Percentiles rank a stretch among this genome's conserved stretches.
phyloP scores from a whole-genome alignment of 805 yeast genomes.

The Alloascoidea africana region DNA sequence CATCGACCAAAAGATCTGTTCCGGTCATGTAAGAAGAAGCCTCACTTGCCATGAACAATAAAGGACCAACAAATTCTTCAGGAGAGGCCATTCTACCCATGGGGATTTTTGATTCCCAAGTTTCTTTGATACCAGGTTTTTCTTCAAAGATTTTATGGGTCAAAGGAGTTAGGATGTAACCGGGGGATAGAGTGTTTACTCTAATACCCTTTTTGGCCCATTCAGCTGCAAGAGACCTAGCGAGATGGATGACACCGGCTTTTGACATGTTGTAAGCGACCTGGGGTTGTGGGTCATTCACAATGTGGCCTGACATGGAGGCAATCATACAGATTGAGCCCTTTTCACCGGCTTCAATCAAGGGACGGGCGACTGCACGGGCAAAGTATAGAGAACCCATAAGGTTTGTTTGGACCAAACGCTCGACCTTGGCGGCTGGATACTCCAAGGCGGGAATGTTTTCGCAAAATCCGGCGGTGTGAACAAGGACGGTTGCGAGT shows the following conservation, averaged over 20 bases:
- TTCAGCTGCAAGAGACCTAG: conserved; percentile 61
- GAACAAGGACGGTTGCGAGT: conserved; percentile 49
- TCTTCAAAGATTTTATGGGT: conserved; percentile 54
- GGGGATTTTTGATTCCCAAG: conserved; percentile 63
- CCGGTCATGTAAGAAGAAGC: conserved; percentile 78
- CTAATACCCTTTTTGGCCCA: conserved; percentile 71
- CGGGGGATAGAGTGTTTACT: conserved; percentile 68
- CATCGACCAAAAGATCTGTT: conserved; percentile 69
- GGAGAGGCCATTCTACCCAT: conserved; percentile 79
- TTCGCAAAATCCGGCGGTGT: conserved; percentile 80
- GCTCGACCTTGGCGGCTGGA: conserved; percentile 56
- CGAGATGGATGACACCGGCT: conserved; percentile 77
- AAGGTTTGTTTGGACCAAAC: conserved; percentile 53
- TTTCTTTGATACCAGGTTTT: conserved; percentile 33
- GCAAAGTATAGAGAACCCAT: conserved; percentile 63
- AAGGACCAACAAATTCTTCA: conserved; percentile 64
- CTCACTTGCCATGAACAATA: conserved; percentile 57
- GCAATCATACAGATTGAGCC: conserved; percentile 59
- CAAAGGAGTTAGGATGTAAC: conserved; percentile 67
- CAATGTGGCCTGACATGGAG: conserved; percentile 70
- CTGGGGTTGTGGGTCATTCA: conserved; percentile 69
- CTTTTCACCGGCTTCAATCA: conserved; percentile 34
- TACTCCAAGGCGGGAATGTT: conserved; percentile 67
- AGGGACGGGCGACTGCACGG: conserved; percentile 57
- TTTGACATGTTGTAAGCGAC: conserved; percentile 73